These are phyloP conservation scores for Lachnellula hyalina DNA, from an alignment of 2,329 filamentous ascomycete genomes.

Conservation along the genomic window DNA sequence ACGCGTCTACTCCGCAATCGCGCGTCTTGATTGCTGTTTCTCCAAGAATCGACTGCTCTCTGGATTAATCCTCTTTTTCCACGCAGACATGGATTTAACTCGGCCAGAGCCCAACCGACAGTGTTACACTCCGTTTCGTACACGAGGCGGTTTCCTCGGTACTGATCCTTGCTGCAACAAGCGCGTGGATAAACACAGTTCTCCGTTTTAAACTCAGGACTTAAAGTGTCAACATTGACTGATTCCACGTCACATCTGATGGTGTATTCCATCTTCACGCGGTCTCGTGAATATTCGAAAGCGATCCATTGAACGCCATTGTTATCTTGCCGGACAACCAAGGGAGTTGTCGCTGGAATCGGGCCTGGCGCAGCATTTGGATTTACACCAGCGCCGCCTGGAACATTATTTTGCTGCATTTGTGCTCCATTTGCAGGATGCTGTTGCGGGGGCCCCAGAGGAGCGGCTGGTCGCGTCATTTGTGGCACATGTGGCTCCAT, in stretches of 20 bases:
- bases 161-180: constrained; percentile 91
- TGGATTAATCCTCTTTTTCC: constrained; percentile 96
- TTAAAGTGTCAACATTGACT: constrained; percentile 81
- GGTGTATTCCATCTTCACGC: constrained; percentile 99
- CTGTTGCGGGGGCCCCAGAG: constrained; percentile 39
- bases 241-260: constrained; percentile 98
- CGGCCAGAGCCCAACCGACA: constrained; percentile 97
- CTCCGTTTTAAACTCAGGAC: constrained; percentile 88
- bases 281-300: constrained; percentile 94
- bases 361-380: constrained; percentile 91
- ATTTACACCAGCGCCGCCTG: constrained; percentile 55
- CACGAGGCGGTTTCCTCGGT: constrained; percentile 88
- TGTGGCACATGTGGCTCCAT: constrained; percentile 59
- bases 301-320: constrained; percentile 99
- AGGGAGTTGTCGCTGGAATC: constrained; percentile 90
- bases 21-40: constrained; percentile 97
- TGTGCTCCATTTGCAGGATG: constrained; percentile 37
- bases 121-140: constrained; percentile 99
- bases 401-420: constrained; percentile 39
- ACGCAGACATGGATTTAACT: constrained; percentile 83
- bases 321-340: constrained; percentile 89
- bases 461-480: constrained; percentile 54
- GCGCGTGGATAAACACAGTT: constrained; percentile 97
- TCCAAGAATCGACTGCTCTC: constrained; percentile 95
- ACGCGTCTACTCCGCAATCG: constrained; percentile 86